Conservation (phyloP, 441 rosid species). For the Pelargonium citronellum region DNA sequence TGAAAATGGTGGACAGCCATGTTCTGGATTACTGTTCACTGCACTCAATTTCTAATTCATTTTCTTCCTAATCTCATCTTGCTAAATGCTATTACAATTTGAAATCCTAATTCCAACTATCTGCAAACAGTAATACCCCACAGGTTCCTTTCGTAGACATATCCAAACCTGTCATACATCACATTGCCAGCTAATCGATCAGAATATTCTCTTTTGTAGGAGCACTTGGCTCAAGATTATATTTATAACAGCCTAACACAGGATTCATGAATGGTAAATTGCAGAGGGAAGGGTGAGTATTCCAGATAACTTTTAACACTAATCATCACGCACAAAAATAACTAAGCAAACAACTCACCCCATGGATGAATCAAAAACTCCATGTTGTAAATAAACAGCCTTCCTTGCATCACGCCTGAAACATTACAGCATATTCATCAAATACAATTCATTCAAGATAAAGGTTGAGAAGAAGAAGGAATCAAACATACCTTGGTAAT, state of each 20-base stretch:
- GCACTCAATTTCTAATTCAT: no score
- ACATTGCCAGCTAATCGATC: not conserved
- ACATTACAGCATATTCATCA: constrained; percentile 26
- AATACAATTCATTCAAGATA: constrained; percentile 18
- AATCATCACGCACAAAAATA: not conserved
- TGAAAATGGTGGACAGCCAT: no score
- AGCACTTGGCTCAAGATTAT: not conserved
- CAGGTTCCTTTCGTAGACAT: not conserved
- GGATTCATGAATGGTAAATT: not conserved
- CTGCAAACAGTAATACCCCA: not conserved
- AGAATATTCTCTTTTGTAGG: not conserved
- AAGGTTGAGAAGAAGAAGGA: constrained; percentile 17
- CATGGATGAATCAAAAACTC: constrained; percentile 88
- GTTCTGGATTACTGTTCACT: no score
- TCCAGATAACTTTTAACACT: not conserved
- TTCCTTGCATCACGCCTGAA: constrained; percentile 85
- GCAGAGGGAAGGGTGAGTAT: not conserved
- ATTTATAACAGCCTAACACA: not conserved
- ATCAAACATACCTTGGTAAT: constrained; percentile 65
- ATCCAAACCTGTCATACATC: not conserved
- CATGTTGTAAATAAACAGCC: constrained; percentile 89
- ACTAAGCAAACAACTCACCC: constrained; percentile 49
- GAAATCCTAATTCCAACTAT: not conserved
- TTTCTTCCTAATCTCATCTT: no score
- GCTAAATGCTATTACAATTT: no score